Evolutionary conservation across 257 asterid species (phyloP).

Genomic region (Nicotiana tomentosiformis): DNA sequence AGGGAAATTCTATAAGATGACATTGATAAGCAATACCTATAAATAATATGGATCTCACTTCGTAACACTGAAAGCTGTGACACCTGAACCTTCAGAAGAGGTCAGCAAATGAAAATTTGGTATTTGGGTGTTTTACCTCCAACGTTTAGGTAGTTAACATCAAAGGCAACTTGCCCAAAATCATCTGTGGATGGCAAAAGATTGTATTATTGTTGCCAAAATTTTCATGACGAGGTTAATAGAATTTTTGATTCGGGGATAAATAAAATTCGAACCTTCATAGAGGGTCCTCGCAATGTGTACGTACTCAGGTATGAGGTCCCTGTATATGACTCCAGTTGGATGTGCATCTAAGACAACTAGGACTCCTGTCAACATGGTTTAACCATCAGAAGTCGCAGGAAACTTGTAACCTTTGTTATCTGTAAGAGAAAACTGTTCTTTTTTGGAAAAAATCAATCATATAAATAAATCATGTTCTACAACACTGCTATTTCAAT

Average conservation of each 20-base stretch:
- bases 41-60: background rate
- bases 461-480: too few relatives aligned
- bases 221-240: background rate
- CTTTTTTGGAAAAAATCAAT: too few relatives aligned
- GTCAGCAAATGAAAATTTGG: conserved; percentile 73
- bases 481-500: too few relatives aligned
- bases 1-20: background rate
- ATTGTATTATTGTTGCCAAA: background rate
- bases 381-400: background rate
- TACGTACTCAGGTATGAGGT: conserved; percentile 78
- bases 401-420: background rate
- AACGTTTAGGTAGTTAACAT: conserved; percentile 80
- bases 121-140: conserved; percentile 50
- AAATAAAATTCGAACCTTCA: conserved; percentile 47
- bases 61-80: background rate
- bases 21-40: background rate
- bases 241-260: background rate
- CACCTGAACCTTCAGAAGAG: conserved; percentile 18
- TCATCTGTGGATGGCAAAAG: conserved; percentile 44
- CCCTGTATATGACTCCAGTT: conserved; percentile 68
- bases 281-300: conserved; percentile 66
- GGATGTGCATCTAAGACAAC: conserved; percentile 90
- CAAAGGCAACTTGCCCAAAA: conserved; percentile 74
- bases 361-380: conserved; percentile 59
- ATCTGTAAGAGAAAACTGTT: background rate